These are phyloP conservation scores for Candida multigemmis DNA, from an alignment of 805 yeast species.

Conservation along the genomic window DNA sequence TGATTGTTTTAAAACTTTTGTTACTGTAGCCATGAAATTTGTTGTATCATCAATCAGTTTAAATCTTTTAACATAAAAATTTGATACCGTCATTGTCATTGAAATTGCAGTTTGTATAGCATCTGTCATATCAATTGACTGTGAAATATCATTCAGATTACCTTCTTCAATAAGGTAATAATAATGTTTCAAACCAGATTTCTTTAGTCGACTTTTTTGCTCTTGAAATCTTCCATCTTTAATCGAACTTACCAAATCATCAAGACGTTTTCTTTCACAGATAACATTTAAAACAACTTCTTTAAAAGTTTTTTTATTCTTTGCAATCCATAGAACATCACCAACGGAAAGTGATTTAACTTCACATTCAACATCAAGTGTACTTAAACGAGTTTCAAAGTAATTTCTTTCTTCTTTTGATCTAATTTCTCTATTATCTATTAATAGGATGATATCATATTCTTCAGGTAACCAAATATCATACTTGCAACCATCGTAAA, in stretches of 20 bases:
- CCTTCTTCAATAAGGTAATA: conserved; percentile 79
- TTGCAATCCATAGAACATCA: conserved; percentile 86
- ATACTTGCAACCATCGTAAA: conserved; percentile 19
- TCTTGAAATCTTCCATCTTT: conserved; percentile 84
- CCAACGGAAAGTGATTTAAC: conserved; percentile 66
- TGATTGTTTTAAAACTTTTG: conserved; percentile 30
- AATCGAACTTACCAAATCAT: conserved; percentile 76
- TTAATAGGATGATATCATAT: conserved; percentile 50
- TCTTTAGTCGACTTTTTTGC: conserved; percentile 69
- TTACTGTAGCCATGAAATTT: conserved; percentile 42
- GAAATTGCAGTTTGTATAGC: conserved; percentile 73
- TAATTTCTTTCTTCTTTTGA: conserved; percentile 61
- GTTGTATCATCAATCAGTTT: conserved; percentile 69
- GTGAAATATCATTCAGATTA: conserved; percentile 15
- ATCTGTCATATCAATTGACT: conserved; percentile 44
- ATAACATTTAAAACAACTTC: conserved; percentile 72
- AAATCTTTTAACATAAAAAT: conserved; percentile 62
- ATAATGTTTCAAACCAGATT: conserved; percentile 58
- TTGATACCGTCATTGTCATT: conserved; percentile 53
- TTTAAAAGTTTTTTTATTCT: conserved; percentile 43
- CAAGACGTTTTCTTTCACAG: conserved; percentile 84
- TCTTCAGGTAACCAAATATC: conserved; percentile 54
- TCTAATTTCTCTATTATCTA: conserved; percentile 80
- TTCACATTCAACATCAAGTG: conserved; percentile 41
- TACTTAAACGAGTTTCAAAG: conserved; percentile 46